Evolutionary conservation across 208 protist species (phyloP).

Genomic region (Acanthamoeba rhysodes): DNA sequence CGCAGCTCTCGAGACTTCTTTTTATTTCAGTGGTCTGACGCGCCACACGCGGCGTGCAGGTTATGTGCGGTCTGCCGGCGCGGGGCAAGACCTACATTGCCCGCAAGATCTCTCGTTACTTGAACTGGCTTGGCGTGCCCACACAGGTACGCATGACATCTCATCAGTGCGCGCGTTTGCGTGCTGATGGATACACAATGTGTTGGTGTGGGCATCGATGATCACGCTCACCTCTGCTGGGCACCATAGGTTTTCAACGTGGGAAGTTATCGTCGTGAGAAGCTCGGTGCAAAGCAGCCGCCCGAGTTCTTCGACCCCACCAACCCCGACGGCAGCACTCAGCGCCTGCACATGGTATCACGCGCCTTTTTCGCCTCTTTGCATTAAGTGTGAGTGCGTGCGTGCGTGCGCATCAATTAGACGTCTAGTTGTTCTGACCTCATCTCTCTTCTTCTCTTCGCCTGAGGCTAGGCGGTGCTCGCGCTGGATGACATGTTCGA

Average conservation of each 20-base stretch:
- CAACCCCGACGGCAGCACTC: slow-evolving; percentile 81
- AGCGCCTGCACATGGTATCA: slow-evolving; percentile 25
- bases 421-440: not conserved
- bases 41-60: not conserved
- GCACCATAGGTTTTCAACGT: slow-evolving; percentile 80
- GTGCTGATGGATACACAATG: not conserved
- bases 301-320: slow-evolving; percentile 82
- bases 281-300: slow-evolving; percentile 67
- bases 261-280: slow-evolving; percentile 80
- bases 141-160: not conserved
- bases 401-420: not conserved
- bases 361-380: not conserved
- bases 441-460: not conserved
- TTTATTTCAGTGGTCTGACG: too few species aligned
- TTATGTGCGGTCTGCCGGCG: slow-evolving; percentile 86
- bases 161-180: not conserved
- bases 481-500: slow-evolving; percentile 79
- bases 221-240: too few species aligned
- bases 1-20: not conserved
- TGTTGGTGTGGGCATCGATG: not conserved
- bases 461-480: slow-evolving; percentile 11
- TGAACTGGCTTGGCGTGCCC: slow-evolving; percentile 82
- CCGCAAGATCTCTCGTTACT: slow-evolving; percentile 83
- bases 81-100: slow-evolving; percentile 89
- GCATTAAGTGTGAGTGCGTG: not conserved